These are phyloP conservation scores for Staphylotrichum tortipilum DNA, from an alignment of 495 filamentous ascomycete genomes.

Conservation along the genomic window DNA sequence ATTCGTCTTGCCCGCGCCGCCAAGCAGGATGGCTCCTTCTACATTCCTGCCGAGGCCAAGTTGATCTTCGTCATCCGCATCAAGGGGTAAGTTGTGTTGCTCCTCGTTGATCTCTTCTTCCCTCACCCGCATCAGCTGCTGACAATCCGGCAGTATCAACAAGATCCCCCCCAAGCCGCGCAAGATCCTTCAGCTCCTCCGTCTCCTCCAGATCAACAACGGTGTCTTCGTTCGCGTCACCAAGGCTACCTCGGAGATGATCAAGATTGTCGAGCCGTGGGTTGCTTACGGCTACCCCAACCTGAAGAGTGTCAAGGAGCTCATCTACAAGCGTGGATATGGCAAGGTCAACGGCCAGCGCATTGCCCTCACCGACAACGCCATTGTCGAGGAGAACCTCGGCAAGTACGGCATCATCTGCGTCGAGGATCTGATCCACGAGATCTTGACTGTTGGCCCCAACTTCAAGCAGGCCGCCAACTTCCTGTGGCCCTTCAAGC, in stretches of 20 bases:
- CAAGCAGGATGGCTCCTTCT: slow-evolving; percentile 88
- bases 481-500: slow-evolving; percentile 99
- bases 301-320: slow-evolving; percentile 96
- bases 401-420: slow-evolving; percentile 99
- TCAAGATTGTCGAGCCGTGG: slow-evolving; percentile 95
- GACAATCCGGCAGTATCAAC: slow-evolving; percentile 71
- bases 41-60: slow-evolving; percentile 89
- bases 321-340: slow-evolving; percentile 99
- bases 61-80: slow-evolving; percentile 98
- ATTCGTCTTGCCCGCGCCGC: slow-evolving; percentile 80
- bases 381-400: slow-evolving; percentile 89
- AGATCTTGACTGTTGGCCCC: slow-evolving; percentile 96
- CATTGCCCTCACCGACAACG: slow-evolving; percentile 92
- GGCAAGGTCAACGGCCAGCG: slow-evolving; percentile 97
- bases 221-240: slow-evolving; percentile 95
- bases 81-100: slow-evolving; percentile 61
- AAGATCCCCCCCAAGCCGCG: slow-evolving; percentile 99
- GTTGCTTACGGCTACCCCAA: slow-evolving; percentile 99
- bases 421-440: slow-evolving; percentile 98
- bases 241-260: slow-evolving; percentile 97
- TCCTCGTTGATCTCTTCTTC: background rate
- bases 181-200: slow-evolving; percentile 98
- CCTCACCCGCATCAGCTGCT: background rate
- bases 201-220: slow-evolving; percentile 99
- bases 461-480: slow-evolving; percentile 99